These are phyloP conservation scores for Eragrostis tef DNA, from an alignment of 202 grass and related monocot species.

Conservation along the genomic window DNA sequence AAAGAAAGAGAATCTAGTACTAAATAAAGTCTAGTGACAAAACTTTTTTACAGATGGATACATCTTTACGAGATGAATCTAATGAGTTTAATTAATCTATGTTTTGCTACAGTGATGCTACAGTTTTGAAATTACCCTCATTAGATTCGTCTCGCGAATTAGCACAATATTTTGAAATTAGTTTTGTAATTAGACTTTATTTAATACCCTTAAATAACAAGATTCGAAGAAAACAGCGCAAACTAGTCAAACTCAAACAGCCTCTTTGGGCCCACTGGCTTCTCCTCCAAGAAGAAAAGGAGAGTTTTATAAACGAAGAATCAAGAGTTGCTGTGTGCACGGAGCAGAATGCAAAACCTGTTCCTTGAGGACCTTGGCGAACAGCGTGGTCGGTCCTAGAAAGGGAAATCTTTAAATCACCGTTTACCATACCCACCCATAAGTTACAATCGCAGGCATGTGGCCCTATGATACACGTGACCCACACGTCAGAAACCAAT, in stretches of 20 bases:
- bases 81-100: too few relatives aligned
- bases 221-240: not conserved
- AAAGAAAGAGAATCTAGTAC: too few relatives aligned
- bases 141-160: too few relatives aligned
- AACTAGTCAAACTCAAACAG: conserved; percentile 45
- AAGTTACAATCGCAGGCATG: accelerated
- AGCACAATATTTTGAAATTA: too few relatives aligned
- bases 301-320: not conserved
- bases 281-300: not conserved
- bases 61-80: too few relatives aligned
- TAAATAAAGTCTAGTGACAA: too few relatives aligned
- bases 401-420: not conserved
- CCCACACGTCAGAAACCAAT: not conserved
- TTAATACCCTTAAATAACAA: too few relatives aligned
- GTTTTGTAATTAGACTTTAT: too few relatives aligned
- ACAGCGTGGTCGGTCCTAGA: not conserved
- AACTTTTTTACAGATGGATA: too few relatives aligned
- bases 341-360: conserved; percentile 1
- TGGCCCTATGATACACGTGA: accelerated
- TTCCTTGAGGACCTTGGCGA: not conserved
- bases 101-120: too few relatives aligned
- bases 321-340: not conserved
- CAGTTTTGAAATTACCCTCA: too few relatives aligned
- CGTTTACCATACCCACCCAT: accelerated
- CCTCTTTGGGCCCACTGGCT: conserved; percentile 28